A percentile compares a stretch with the other conserved stretches of the same genome.
Evolutionary conservation across 495 filamentous ascomycete genomes (phyloP).

Genomic region (Corynascus novoguineensis): DNA sequence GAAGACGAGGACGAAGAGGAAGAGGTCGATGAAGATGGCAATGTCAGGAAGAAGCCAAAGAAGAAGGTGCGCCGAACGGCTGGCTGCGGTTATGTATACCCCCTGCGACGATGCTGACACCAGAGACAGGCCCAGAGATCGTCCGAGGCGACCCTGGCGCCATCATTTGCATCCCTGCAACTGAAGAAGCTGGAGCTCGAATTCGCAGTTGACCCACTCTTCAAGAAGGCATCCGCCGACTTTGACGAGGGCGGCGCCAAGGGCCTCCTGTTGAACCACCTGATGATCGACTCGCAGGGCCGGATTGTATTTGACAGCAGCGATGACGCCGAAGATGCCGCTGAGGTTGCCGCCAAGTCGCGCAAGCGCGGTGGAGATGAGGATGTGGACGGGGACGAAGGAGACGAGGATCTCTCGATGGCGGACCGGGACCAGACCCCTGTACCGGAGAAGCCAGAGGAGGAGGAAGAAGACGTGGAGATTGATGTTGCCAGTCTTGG

Average conservation of each 20-base stretch:
- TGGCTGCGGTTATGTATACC: background rate
- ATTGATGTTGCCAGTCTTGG: conserved; percentile 73
- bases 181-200: conserved; percentile 97
- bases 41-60: conserved; percentile 63
- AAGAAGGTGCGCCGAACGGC: conserved; percentile 47
- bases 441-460: conserved; percentile 31
- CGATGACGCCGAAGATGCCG: conserved; percentile 71
- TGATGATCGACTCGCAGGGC: conserved; percentile 85
- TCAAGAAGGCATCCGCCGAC: conserved; percentile 97
- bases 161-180: conserved; percentile 80
- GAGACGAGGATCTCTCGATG: conserved; percentile 31
- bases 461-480: conserved; percentile 49
- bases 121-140: conserved; percentile 55
- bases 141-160: conserved; percentile 85
- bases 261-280: conserved; percentile 87
- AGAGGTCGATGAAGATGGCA: conserved; percentile 73
- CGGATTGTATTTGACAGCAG: conserved; percentile 98
- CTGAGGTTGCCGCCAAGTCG: conserved; percentile 34
- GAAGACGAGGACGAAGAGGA: conserved; percentile 74
- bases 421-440: conserved; percentile 15
- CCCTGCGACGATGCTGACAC: background rate
- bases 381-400: conserved; percentile 49
- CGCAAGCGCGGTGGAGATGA: conserved; percentile 40
- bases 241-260: conserved; percentile 98
- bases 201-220: conserved; percentile 92